Evolutionary conservation across 805 yeast species (phyloP).

Genomic region (Lipomyces oligophaga): DNA sequence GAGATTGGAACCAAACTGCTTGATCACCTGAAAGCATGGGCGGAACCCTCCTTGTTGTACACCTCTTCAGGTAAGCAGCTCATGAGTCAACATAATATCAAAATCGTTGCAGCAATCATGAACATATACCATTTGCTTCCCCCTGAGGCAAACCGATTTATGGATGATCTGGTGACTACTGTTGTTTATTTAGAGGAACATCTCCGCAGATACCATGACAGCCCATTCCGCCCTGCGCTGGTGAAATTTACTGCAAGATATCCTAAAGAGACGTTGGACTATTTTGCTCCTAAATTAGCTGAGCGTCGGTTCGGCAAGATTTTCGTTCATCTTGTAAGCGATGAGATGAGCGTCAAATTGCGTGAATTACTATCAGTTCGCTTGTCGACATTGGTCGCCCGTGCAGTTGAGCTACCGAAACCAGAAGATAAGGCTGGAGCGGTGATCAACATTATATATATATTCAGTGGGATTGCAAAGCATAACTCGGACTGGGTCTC

Average conservation of each 20-base stretch:
- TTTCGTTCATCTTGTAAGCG: slow-evolving; percentile 60
- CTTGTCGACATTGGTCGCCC: slow-evolving; percentile 47
- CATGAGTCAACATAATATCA: slow-evolving; percentile 73
- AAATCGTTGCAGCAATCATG: slow-evolving; percentile 82
- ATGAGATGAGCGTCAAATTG: slow-evolving; percentile 53
- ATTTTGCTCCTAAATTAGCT: slow-evolving; percentile 64
- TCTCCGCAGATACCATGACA: slow-evolving; percentile 74
- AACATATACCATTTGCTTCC: slow-evolving; percentile 91
- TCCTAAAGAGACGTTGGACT: slow-evolving; percentile 66
- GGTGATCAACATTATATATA: slow-evolving; percentile 61
- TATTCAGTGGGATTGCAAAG: slow-evolving; percentile 51
- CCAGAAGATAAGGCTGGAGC: slow-evolving; percentile 56
- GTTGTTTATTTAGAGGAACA: slow-evolving; percentile 75
- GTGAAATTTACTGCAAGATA: slow-evolving; percentile 83
- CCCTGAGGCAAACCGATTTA: slow-evolving; percentile 82
- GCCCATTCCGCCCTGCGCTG: slow-evolving; percentile 90
- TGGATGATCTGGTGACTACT: slow-evolving; percentile 79
- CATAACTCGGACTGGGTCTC: slow-evolving; percentile 56
- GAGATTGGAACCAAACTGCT: slow-evolving; percentile 91
- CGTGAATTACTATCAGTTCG: slow-evolving; percentile 54
- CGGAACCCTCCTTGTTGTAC: slow-evolving; percentile 73
- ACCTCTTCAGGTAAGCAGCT: slow-evolving; percentile 76
- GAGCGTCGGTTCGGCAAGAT: slow-evolving; percentile 62
- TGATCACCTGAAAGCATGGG: slow-evolving; percentile 95
- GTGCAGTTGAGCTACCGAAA: slow-evolving; percentile 48